Percentiles rank a stretch among this genome's conserved stretches.
Conservation (phyloP, 768 basidiomycete genomes). For the Guyanaporus albipodus region DNA sequence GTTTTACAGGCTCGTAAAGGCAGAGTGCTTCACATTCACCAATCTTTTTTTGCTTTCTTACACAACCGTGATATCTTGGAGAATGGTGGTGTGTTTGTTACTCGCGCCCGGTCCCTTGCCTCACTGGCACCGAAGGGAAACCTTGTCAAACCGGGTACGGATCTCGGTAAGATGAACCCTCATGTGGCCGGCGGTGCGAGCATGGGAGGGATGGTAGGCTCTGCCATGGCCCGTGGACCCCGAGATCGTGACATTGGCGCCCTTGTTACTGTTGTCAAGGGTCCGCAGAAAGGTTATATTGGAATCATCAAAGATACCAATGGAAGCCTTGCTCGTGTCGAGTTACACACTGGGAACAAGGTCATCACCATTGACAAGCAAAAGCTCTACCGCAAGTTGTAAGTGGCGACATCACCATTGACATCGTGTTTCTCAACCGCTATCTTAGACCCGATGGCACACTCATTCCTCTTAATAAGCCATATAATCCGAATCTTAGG, state of each 20-base stretch:
- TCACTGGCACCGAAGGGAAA: constrained; percentile 87
- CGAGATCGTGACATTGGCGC: constrained; percentile 80
- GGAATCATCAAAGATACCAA: constrained; percentile 96
- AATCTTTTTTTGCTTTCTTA: constrained; percentile 90
- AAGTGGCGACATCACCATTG: constrained; percentile 30
- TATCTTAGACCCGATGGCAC: constrained; percentile 51
- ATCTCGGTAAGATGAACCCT: constrained; percentile 92
- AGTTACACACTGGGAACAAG: constrained; percentile 86
- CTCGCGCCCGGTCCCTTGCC: constrained; percentile 74
- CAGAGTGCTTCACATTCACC: constrained; percentile 87
- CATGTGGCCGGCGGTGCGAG: constrained; percentile 51
- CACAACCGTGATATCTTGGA: constrained; percentile 88
- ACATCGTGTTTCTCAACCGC: constrained; percentile 5
- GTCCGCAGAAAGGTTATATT: constrained; percentile 84
- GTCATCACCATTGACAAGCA: constrained; percentile 82
- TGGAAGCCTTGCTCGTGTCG: constrained; percentile 81
- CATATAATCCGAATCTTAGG: constrained; percentile 19
- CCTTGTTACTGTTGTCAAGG: constrained; percentile 76
- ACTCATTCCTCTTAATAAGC: constrained; percentile 47
- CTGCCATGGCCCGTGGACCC: constrained; percentile 77
- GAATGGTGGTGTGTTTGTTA: constrained; percentile 94
- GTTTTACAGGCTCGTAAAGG: constrained; percentile 71
- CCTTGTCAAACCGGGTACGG: constrained; percentile 58
- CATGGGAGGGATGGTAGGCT: constrained; percentile 75
- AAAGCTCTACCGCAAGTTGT: constrained; percentile 72